These are phyloP conservation scores for Botrytis tulipae DNA, from an alignment of 2,329 filamentous ascomycete genomes.

Conservation along the genomic window DNA sequence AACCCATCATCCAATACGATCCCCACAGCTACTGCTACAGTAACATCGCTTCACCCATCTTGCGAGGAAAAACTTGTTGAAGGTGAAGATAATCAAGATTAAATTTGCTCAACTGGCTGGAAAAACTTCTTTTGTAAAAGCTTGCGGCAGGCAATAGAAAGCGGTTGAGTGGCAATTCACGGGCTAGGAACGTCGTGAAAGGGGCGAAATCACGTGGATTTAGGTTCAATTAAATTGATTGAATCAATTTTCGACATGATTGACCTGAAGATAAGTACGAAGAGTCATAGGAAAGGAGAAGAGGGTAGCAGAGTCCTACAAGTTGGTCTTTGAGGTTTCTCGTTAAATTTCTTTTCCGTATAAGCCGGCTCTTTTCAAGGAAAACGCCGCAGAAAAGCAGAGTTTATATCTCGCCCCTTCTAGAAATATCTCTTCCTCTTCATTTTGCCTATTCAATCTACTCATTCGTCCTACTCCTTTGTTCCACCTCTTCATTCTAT, in stretches of 20 bases:
- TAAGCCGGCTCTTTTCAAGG: not conserved
- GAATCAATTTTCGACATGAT: not conserved
- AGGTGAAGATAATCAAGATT: not conserved
- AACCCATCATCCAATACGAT: not conserved
- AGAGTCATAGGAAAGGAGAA: not conserved
- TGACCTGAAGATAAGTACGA: not conserved
- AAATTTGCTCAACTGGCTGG: not conserved
- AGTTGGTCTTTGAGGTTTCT: not conserved
- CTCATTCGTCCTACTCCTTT: too few relatives aligned
- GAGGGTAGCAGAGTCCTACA: not conserved
- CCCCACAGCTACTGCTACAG: not conserved
- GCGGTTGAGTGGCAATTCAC: not conserved
- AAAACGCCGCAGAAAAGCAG: not conserved
- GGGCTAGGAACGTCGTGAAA: not conserved
- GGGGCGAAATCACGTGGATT: not conserved
- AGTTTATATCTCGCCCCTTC: not conserved
- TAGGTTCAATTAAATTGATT: not conserved
- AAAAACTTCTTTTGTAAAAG: not conserved
- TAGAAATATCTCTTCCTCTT: not conserved
- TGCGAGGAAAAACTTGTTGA: not conserved
- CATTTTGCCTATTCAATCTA: not conserved
- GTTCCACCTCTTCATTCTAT: not conserved
- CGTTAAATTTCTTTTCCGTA: not conserved
- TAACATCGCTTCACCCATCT: not conserved
- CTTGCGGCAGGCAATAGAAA: not conserved